These are phyloP conservation scores for Phialemonium atrogriseum DNA, from an alignment of 2,329 filamentous ascomycete species.

Conservation along the genomic window DNA sequence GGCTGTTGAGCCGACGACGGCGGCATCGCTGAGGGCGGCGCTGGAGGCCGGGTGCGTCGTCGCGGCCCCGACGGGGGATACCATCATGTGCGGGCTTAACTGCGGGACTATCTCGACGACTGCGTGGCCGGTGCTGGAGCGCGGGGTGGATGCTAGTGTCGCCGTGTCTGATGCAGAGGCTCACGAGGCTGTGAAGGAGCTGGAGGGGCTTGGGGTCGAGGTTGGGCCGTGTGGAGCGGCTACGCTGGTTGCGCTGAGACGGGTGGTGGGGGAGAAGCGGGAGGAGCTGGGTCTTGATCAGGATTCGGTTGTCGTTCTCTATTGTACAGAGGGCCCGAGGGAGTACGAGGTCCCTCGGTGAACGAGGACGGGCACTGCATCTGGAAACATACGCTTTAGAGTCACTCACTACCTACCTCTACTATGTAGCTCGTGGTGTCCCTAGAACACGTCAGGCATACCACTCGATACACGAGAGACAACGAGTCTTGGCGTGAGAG, in stretches of 20 bases:
- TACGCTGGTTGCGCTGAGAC: constrained; percentile 9
- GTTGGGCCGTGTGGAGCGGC: constrained; percentile 14
- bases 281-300: constrained; percentile 5
- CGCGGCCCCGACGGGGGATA: constrained; percentile 46
- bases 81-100: constrained; percentile 68
- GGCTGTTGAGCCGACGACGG: constrained; percentile 62
- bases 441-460: no score
- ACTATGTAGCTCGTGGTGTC: no score
- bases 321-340: constrained; percentile 11
- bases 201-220: constrained; percentile 27
- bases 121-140: constrained; percentile 53
- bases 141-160: constrained; percentile 51
- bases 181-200: constrained; percentile 47
- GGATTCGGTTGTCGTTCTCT: constrained; percentile 11
- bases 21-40: constrained; percentile 47
- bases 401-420: background rate
- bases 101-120: constrained; percentile 60
- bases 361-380: no score
- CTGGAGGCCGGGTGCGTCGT: constrained; percentile 38
- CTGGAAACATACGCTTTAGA: background rate
- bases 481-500: no score
- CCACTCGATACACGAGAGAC: no score
- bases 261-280: constrained; percentile 3
- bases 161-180: constrained; percentile 55
- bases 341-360: constrained; percentile 6